Evolutionary conservation across 2,329 filamentous ascomycete genomes (phyloP).

Genomic region (Calonectria henricotiae): DNA sequence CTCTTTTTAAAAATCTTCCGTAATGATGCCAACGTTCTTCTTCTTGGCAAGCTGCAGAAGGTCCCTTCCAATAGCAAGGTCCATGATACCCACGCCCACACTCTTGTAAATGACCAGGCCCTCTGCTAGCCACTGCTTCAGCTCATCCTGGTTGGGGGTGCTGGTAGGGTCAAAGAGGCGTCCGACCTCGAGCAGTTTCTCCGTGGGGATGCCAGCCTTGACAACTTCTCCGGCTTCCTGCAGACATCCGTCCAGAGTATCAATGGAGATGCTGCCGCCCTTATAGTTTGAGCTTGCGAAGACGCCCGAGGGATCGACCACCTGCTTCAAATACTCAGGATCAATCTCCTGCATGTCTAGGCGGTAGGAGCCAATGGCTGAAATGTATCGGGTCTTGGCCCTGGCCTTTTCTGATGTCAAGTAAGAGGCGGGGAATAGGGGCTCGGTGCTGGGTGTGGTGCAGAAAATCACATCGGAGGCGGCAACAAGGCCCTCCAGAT

Average conservation of each 20-base stretch:
- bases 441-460: conserved; percentile 53
- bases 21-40: conserved; percentile 65
- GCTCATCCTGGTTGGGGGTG: conserved; percentile 20
- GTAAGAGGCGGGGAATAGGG: conserved; percentile 50
- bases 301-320: conserved; percentile 39
- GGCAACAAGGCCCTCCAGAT: conserved; percentile 43
- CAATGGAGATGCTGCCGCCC: conserved; percentile 48
- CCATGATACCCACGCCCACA: conserved; percentile 79
- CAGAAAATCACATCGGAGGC: conserved; percentile 55
- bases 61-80: conserved; percentile 75
- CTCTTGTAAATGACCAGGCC: conserved; percentile 81
- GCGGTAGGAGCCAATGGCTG: conserved; percentile 55
- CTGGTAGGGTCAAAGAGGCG: conserved; percentile 65
- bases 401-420: conserved; percentile 46
- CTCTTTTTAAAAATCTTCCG: conserved; percentile 46
- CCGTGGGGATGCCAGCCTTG: conserved; percentile 45
- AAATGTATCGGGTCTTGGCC: conserved; percentile 51
- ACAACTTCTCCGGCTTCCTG: conserved; percentile 56
- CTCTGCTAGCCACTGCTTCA: conserved; percentile 74
- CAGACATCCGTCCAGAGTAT: conserved; percentile 53
- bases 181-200: conserved; percentile 63
- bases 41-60: conserved; percentile 71
- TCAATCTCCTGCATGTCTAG: conserved; percentile 57
- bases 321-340: conserved; percentile 49
- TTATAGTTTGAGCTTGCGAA: conserved; percentile 28